phyloP scores from a whole-genome alignment of 202 grass and related monocot species.

The Schoenoplectus triqueter region DNA sequence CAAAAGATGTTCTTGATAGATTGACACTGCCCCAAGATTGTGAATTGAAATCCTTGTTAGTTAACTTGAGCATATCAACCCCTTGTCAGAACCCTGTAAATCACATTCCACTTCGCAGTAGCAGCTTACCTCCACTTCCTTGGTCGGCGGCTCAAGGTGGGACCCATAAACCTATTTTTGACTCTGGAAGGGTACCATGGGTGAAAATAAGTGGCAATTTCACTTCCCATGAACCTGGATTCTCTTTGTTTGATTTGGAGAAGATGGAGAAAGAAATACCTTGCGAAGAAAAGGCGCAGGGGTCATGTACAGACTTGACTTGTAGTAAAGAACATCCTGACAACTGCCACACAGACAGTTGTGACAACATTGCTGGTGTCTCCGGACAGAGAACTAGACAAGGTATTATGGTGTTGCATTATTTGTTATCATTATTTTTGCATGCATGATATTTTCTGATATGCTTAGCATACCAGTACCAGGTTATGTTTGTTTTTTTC shows the following conservation, averaged over 20 bases:
- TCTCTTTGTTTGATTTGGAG: constrained; percentile 70
- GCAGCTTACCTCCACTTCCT: constrained; percentile 83
- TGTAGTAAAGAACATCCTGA: constrained; percentile 57
- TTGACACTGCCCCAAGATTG: constrained; percentile 65
- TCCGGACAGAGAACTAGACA: constrained; percentile 31
- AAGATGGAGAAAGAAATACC: constrained; percentile 55
- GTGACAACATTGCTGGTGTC: constrained; percentile 30
- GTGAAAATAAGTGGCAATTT: constrained; percentile 62
- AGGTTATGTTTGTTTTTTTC: not conserved
- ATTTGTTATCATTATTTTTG: not conserved
- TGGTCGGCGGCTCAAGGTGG: constrained; percentile 71
- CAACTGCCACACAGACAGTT: constrained; percentile 43
- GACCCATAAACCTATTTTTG: constrained; percentile 56
- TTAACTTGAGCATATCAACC: constrained; percentile 41
- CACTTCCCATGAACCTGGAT: constrained; percentile 43
- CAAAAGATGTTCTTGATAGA: constrained; percentile 68
- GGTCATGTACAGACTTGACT: constrained; percentile 47
- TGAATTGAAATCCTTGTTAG: constrained; percentile 64
- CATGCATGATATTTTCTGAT: not conserved
- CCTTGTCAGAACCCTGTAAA: constrained; percentile 47
- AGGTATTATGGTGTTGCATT: constrained; percentile 29
- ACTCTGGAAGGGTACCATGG: constrained; percentile 82
- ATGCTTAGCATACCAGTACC: not conserved
- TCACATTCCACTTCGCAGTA: constrained; percentile 52
- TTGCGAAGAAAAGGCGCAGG: constrained; percentile 50